These are phyloP conservation scores for Trichocladium antarcticum DNA, from an alignment of 495 filamentous ascomycete genomes.

Conservation along the genomic window DNA sequence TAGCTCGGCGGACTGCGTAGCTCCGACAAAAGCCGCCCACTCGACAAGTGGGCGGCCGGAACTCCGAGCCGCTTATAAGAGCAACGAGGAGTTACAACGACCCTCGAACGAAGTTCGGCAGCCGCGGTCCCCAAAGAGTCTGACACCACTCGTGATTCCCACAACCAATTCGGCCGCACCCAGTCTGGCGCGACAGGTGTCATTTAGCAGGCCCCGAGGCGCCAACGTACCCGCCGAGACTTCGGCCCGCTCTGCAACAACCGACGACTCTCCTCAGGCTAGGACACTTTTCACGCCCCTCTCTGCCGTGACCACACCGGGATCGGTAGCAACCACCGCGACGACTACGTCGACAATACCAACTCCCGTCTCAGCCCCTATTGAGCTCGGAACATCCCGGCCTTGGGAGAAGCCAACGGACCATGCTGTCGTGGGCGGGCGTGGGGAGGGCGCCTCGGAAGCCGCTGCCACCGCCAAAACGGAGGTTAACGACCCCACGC, in stretches of 20 bases:
- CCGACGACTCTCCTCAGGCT: slow-evolving; percentile 37
- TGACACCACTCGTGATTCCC: slow-evolving; percentile 44
- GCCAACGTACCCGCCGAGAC: slow-evolving; percentile 30
- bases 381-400: slow-evolving; percentile 32
- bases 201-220: slow-evolving; percentile 31
- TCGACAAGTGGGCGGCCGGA: slow-evolving; percentile 23
- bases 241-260: slow-evolving; percentile 22
- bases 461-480: slow-evolving; percentile 22
- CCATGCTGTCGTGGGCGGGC: slow-evolving; percentile 13
- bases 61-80: slow-evolving; percentile 4
- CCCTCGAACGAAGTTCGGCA: slow-evolving; percentile 17
- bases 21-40: slow-evolving; percentile 22
- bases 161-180: slow-evolving; percentile 27
- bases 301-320: slow-evolving; percentile 31
- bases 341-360: slow-evolving; percentile 34
- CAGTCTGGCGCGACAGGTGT: slow-evolving; percentile 29
- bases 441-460: slow-evolving; percentile 19
- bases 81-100: slow-evolving; percentile 14
- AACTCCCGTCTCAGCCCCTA: slow-evolving; percentile 37
- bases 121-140: slow-evolving; percentile 40
- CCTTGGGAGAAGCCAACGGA: slow-evolving; percentile 34
- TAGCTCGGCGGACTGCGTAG: slow-evolving; percentile 31
- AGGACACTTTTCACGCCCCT: slow-evolving; percentile 37
- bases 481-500: slow-evolving; percentile 25
- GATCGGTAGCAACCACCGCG: slow-evolving; percentile 32